These are phyloP conservation scores for Parastagonospora nodorum DNA, from an alignment of 2,329 filamentous ascomycete species.

Conservation along the genomic window DNA sequence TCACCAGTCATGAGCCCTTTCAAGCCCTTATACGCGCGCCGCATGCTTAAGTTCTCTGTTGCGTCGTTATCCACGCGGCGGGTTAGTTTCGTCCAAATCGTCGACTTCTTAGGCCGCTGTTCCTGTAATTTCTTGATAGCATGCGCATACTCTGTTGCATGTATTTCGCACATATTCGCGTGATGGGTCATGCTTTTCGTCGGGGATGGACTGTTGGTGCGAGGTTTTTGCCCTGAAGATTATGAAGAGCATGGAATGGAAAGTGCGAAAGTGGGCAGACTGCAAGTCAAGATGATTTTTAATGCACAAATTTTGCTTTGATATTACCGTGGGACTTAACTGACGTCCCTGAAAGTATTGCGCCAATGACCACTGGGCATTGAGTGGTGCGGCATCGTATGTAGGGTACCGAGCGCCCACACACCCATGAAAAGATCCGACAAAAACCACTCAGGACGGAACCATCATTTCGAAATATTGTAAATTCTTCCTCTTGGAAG, in stretches of 20 bases:
- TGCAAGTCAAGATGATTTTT: too few species aligned
- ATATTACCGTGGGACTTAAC: too few species aligned
- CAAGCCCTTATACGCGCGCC: background rate
- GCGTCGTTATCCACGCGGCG: background rate
- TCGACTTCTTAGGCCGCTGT: background rate
- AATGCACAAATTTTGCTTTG: too few species aligned
- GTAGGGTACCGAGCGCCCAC: background rate
- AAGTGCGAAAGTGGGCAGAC: too few species aligned
- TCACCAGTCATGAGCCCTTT: slow-evolving; percentile 1
- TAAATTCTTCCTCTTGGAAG: background rate
- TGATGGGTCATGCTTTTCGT: too few species aligned
- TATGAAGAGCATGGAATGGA: too few species aligned
- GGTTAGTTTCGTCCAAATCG: background rate
- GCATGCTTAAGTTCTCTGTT: background rate
- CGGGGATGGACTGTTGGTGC: too few species aligned
- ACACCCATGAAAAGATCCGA: background rate
- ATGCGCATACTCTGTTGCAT: background rate
- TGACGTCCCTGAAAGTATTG: too few species aligned
- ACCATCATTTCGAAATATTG: slow-evolving; percentile 1
- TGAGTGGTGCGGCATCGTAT: background rate
- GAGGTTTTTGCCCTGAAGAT: too few species aligned
- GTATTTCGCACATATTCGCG: background rate
- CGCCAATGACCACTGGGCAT: too few species aligned
- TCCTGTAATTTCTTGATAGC: background rate
- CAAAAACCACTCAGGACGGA: background rate